These are phyloP conservation scores for Aspergillus olivimuriae DNA, from an alignment of 495 filamentous ascomycete species.

Conservation along the genomic window DNA sequence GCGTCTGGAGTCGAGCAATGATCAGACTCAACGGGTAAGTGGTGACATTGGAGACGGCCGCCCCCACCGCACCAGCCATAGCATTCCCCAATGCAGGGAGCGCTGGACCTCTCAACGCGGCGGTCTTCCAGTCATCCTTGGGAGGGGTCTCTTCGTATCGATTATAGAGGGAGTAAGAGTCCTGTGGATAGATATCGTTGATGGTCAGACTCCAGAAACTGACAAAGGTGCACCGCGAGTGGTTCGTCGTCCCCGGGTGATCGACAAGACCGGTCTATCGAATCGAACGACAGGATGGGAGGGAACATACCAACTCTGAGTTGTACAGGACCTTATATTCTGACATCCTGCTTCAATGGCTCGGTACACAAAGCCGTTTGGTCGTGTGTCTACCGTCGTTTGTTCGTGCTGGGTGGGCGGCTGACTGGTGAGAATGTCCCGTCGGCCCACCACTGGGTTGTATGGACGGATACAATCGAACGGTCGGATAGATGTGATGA, in stretches of 20 bases:
- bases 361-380: no score
- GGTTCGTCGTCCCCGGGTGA: no score
- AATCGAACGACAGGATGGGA: no score
- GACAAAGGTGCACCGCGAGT: no score
- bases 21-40: conserved; percentile 84
- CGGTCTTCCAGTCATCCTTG: conserved; percentile 28
- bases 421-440: no score
- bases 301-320: conserved; percentile 24
- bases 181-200: conserved; percentile 32
- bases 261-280: no score
- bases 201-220: no score
- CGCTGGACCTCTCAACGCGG: conserved; percentile 40
- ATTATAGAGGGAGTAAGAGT: conserved; percentile 46
- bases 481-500: no score
- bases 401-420: no score
- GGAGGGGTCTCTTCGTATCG: conserved; percentile 33
- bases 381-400: no score
- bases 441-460: no score
- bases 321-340: conserved; percentile 30
- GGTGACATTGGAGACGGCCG: conserved; percentile 70
- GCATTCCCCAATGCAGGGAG: conserved; percentile 90
- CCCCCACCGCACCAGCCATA: conserved; percentile 69
- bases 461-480: no score
- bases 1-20: conserved; percentile 78
- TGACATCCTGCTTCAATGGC: conserved; percentile 17